phyloP scores from a whole-genome alignment of 1,139 yeast genomes.

The Pichia norvegensis region DNA sequence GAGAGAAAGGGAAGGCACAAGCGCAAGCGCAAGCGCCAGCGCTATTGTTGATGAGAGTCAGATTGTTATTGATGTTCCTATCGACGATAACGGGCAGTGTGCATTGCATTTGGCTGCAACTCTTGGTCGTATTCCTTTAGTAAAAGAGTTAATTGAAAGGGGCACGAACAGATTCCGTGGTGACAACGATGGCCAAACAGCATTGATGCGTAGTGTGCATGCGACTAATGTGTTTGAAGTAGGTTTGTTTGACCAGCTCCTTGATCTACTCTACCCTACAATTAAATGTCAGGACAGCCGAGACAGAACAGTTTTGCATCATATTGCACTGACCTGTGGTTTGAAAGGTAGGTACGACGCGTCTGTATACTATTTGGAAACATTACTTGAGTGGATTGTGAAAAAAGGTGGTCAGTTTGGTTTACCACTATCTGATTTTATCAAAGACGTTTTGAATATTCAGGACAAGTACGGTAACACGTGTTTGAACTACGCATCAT shows the following conservation, averaged over 20 bases:
- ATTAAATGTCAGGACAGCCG: conserved; percentile 64
- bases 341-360: conserved; percentile 63
- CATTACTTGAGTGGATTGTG: conserved; percentile 76
- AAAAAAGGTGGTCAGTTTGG: conserved; percentile 39
- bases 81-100: conserved; percentile 89
- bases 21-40: background rate
- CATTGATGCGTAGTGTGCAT: conserved; percentile 78
- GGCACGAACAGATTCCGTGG: conserved; percentile 66
- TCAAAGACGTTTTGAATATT: conserved; percentile 60
- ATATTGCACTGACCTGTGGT: conserved; percentile 74
- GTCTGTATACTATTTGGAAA: conserved; percentile 66
- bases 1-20: background rate
- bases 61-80: conserved; percentile 68
- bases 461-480: conserved; percentile 87
- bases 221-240: conserved; percentile 82
- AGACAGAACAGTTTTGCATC: conserved; percentile 86
- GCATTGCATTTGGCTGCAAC: conserved; percentile 97
- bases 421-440: conserved; percentile 51
- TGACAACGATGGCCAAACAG: conserved; percentile 83
- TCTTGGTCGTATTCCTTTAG: conserved; percentile 68
- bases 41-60: conserved; percentile 17
- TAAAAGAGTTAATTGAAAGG: conserved; percentile 60
- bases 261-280: conserved; percentile 72
- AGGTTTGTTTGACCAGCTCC: conserved; percentile 61
- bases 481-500: conserved; percentile 81